Conservation (phyloP, 2,329 filamentous ascomycete genomes). For the Dryadomyces quercivorus region DNA sequence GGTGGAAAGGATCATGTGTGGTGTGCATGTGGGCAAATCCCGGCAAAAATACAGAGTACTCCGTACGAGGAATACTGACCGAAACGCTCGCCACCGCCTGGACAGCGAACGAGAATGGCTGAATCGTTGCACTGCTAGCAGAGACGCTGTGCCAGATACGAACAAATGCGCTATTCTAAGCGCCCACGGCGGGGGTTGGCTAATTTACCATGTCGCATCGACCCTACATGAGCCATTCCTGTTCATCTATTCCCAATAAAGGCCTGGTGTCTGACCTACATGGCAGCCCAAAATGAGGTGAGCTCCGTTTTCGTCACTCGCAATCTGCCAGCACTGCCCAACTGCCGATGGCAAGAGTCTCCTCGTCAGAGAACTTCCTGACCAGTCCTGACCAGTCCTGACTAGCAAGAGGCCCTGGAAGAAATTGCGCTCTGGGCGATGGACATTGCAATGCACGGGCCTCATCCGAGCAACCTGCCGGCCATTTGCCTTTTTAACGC, state of each 20-base stretch:
- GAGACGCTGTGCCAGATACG: too few species aligned
- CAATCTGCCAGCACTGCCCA: not conserved
- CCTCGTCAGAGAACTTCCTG: not conserved
- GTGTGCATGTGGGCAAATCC: not conserved
- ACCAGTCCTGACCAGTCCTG: too few species aligned
- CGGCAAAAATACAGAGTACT: not conserved
- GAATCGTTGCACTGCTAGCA: too few species aligned
- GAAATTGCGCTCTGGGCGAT: not conserved
- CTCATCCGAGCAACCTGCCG: too few species aligned
- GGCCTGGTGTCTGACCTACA: not conserved
- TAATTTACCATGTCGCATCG: conserved; percentile 9
- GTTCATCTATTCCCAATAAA: conserved; percentile 7
- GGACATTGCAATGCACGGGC: too few species aligned
- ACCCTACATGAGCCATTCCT: conserved; percentile 5
- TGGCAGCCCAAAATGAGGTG: not conserved
- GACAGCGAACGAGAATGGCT: too few species aligned
- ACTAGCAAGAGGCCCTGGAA: too few species aligned
- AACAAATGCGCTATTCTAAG: not conserved
- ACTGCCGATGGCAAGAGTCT: not conserved
- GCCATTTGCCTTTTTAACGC: too few species aligned
- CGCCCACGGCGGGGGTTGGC: not conserved
- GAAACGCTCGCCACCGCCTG: not conserved
- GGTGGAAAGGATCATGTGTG: not conserved
- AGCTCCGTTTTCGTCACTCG: not conserved
- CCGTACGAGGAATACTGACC: not conserved